phyloP scores from a whole-genome alignment of 148 eudicot species.

The Chenopodium berlandieri region DNA sequence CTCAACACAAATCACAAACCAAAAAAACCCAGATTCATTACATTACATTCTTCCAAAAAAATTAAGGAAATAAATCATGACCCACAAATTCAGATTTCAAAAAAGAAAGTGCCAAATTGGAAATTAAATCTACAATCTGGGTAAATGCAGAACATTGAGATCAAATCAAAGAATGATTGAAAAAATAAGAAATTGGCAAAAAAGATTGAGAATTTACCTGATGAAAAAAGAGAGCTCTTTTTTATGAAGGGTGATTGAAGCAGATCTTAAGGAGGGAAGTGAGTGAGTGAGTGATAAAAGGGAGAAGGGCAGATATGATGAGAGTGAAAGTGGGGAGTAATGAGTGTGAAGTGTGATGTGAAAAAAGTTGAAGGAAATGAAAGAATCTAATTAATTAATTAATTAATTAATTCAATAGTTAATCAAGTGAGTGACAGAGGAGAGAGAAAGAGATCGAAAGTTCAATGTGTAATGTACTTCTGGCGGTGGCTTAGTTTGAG shows the following conservation, averaged over 20 bases:
- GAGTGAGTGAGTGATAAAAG: neutral
- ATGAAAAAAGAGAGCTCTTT: slow-evolving; percentile 3
- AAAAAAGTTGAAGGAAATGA: neutral
- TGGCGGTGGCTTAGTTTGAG: neutral
- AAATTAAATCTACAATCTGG: slow-evolving; percentile 2
- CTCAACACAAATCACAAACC: slow-evolving; percentile 9
- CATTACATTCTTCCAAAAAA: slow-evolving; percentile 10
- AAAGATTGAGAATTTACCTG: slow-evolving; percentile 17
- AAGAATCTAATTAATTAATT: too few species aligned
- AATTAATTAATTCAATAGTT: too few species aligned
- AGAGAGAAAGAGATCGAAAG: too few species aligned
- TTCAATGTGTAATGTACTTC: neutral
- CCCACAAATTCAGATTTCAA: neutral
- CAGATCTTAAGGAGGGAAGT: slow-evolving; percentile 23
- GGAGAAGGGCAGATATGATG: neutral
- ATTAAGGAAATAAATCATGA: neutral
- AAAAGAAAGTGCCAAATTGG: slow-evolving; percentile 17
- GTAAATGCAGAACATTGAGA: slow-evolving; percentile 3
- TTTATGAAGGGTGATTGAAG: slow-evolving; percentile 9
- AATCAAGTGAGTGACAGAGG: too few species aligned
- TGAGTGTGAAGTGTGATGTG: slow-evolving; percentile 25
- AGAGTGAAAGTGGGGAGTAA: slow-evolving; percentile 25
- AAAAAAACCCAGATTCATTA: neutral
- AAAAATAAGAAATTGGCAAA: neutral
- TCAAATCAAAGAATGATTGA: neutral